These are phyloP conservation scores for Luffa aegyptiaca DNA, from an alignment of 306 rosid genomes.

Conservation along the genomic window DNA sequence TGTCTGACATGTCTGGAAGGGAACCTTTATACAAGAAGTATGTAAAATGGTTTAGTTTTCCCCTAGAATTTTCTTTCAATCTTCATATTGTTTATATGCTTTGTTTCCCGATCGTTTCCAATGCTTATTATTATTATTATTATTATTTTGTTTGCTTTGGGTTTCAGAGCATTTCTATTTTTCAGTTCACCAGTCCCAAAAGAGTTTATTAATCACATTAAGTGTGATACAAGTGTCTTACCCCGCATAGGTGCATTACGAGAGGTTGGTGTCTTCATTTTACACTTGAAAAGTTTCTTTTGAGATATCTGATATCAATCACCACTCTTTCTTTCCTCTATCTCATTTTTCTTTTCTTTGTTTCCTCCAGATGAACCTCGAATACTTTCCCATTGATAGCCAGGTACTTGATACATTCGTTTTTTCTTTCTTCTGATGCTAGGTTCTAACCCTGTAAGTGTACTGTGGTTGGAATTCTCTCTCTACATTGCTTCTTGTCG, in stretches of 20 bases:
- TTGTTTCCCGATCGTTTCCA: not conserved
- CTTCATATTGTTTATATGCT: not conserved
- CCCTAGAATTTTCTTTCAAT: not conserved
- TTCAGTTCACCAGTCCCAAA: slow-evolving; percentile 76
- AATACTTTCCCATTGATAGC: slow-evolving; percentile 76
- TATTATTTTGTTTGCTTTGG: not conserved
- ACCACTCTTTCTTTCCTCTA: not conserved
- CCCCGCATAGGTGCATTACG: slow-evolving; percentile 89
- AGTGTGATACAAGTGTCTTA: slow-evolving; percentile 81
- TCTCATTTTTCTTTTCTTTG: not conserved
- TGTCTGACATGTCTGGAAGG: slow-evolving; percentile 98
- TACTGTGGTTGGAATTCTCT: slow-evolving; percentile 2
- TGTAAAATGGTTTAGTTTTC: slow-evolving; percentile 14
- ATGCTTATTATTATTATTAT: slow-evolving; percentile 3
- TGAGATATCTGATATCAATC: slow-evolving; percentile 11
- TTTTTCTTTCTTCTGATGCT: slow-evolving; percentile 2
- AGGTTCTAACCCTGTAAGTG: not conserved
- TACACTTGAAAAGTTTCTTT: not conserved
- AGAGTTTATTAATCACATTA: slow-evolving; percentile 76
- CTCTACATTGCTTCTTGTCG: not conserved
- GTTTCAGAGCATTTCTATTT: slow-evolving; percentile 70
- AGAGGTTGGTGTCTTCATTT: slow-evolving; percentile 47
- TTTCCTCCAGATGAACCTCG: slow-evolving; percentile 79
- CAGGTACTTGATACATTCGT: slow-evolving; percentile 49
- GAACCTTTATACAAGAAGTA: slow-evolving; percentile 94